Evolutionary conservation across 2,329 filamentous ascomycete genomes (phyloP).

Genomic region (Ophiostoma populinum): DNA sequence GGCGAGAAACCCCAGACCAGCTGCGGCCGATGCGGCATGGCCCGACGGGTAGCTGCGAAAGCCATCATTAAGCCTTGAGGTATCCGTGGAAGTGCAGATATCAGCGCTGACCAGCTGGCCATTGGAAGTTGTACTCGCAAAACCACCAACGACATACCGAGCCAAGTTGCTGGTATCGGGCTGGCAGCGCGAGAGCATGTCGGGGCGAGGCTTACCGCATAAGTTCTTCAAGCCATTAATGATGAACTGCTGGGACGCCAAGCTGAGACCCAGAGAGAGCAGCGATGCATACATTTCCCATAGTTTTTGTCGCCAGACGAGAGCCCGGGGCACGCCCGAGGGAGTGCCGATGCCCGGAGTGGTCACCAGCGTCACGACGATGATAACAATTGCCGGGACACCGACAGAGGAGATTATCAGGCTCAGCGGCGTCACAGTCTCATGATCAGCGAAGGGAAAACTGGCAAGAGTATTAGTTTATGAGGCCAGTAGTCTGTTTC

Average conservation of each 20-base stretch:
- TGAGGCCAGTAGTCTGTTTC: no score
- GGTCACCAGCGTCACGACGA: constrained; percentile 49
- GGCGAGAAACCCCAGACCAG: constrained; percentile 68
- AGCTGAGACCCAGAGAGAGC: constrained; percentile 61
- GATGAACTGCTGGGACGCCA: constrained; percentile 59
- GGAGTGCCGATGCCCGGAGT: constrained; percentile 56
- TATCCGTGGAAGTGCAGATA: constrained; percentile 57
- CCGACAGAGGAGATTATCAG: constrained; percentile 46
- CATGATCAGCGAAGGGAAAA: constrained; percentile 51
- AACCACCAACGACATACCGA: constrained; percentile 45
- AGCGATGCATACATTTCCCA: constrained; percentile 84
- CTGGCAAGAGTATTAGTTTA: constrained; percentile 24
- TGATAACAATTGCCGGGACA: constrained; percentile 49
- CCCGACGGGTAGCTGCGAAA: constrained; percentile 75
- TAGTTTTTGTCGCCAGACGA: constrained; percentile 65
- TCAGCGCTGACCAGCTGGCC: constrained; percentile 55
- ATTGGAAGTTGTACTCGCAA: constrained; percentile 31
- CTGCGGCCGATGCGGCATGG: constrained; percentile 58
- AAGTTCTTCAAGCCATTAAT: constrained; percentile 76
- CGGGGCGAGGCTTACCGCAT: constrained; percentile 60
- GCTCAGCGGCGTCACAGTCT: constrained; percentile 53
- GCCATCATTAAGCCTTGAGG: constrained; percentile 50
- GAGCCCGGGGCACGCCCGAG: constrained; percentile 39
- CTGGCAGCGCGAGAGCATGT: constrained; percentile 49
- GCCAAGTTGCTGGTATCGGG: constrained; percentile 52